Evolutionary conservation across 2,329 filamentous ascomycete species (phyloP).

Genomic region (Setomelanomma holmii): DNA sequence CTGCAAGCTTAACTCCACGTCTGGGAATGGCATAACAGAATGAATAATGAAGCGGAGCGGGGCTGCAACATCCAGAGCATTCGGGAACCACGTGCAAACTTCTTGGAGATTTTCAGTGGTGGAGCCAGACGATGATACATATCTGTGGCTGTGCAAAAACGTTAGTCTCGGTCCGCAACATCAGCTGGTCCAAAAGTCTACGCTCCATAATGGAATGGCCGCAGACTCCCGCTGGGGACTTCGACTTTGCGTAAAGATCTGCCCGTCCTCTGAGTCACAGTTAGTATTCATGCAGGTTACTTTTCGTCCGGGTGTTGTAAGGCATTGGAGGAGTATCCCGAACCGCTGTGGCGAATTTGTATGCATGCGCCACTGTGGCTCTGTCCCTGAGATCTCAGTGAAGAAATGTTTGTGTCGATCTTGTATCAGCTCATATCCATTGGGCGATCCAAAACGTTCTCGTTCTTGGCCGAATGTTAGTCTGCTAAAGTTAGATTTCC

Average conservation of each 20-base stretch:
- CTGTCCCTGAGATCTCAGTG: background rate
- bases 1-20: background rate
- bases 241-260: background rate
- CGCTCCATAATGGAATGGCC: background rate
- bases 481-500: constrained; percentile 12
- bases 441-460: background rate
- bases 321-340: background rate
- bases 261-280: background rate
- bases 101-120: background rate
- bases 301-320: background rate
- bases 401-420: background rate
- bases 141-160: background rate
- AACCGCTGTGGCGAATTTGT: constrained; percentile 2
- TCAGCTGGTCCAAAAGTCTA: background rate
- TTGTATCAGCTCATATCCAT: constrained; percentile 2
- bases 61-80: background rate
- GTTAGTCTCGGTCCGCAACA: background rate
- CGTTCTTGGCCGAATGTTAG: background rate
- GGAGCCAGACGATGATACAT: background rate
- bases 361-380: constrained; percentile 6
- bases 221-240: background rate
- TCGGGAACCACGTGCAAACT: background rate
- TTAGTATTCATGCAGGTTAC: background rate
- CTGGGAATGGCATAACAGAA: background rate
- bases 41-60: background rate